Evolutionary conservation across 306 rosid genomes (phyloP).

Genomic region (Canavalia gladiata): DNA sequence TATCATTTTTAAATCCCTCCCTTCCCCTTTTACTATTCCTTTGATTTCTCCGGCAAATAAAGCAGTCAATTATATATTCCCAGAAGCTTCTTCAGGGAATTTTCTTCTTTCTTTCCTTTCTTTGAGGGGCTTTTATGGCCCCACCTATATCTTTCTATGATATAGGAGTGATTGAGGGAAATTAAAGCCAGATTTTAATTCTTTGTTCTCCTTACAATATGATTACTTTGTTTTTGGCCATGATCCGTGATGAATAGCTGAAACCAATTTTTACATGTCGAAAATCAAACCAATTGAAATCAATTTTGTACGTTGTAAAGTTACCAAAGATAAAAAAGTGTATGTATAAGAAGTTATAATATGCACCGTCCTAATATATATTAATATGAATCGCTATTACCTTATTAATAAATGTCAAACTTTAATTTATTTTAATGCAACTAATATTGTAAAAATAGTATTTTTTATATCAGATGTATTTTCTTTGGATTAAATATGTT

Average conservation of each 20-base stretch:
- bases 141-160: neutral
- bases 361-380: no score
- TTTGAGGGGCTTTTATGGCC: neutral
- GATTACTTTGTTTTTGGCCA: constrained; percentile 6
- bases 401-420: no score
- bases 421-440: no score
- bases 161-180: constrained; percentile 41
- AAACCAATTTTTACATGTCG: neutral
- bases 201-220: neutral
- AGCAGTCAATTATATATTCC: neutral
- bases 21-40: neutral
- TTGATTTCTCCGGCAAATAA: neutral
- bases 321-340: no score
- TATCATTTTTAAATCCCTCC: neutral
- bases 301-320: neutral
- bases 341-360: no score
- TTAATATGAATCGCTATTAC: no score
- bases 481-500: no score
- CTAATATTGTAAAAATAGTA: no score
- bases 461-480: no score
- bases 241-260: neutral
- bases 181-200: constrained; percentile 26
- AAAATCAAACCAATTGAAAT: neutral
- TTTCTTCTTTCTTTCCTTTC: neutral
- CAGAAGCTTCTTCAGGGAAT: neutral